Evolutionary conservation across 1,284 basidiomycete species (phyloP).

Genomic region (Trametes pubescens): DNA sequence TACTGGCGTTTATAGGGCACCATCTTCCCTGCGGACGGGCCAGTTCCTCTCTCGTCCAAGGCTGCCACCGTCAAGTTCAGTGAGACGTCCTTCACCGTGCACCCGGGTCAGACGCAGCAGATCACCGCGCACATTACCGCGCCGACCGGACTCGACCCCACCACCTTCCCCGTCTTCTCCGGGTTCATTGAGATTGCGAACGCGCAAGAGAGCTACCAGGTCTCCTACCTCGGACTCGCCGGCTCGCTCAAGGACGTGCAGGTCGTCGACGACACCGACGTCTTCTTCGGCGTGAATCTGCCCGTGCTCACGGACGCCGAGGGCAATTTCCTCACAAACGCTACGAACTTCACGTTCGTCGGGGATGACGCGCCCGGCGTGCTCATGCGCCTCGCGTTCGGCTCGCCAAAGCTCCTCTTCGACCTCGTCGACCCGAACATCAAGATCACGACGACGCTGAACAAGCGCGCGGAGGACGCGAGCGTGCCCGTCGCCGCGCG

Average conservation of each 20-base stretch:
- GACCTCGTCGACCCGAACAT: conserved; percentile 51
- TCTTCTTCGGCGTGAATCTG: conserved; percentile 52
- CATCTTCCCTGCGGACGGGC: conserved; percentile 52
- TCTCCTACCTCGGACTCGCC: conserved; percentile 59
- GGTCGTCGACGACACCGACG: conserved; percentile 58
- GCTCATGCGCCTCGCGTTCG: conserved; percentile 59
- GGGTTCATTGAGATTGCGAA: conserved; percentile 63
- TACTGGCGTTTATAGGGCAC: conserved; percentile 43
- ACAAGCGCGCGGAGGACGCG: conserved; percentile 36
- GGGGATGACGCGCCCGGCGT: conserved; percentile 53
- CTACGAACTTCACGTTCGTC: conserved; percentile 62
- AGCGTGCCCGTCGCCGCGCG: conserved; percentile 26
- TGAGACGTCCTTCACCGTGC: conserved; percentile 44
- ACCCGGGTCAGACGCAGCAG: conserved; percentile 42
- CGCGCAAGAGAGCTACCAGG: conserved; percentile 52
- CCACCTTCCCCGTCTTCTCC: conserved; percentile 64
- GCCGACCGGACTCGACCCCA: conserved; percentile 53
- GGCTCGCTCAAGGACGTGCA: conserved; percentile 56
- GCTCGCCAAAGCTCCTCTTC: conserved; percentile 57
- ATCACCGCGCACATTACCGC: conserved; percentile 47
- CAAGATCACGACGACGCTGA: conserved; percentile 40
- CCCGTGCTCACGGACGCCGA: conserved; percentile 52
- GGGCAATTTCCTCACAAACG: conserved; percentile 48
- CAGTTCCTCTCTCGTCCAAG: conserved; percentile 56
- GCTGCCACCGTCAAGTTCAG: conserved; percentile 54